Conservation (phyloP, 202 grass and related monocot species). For the Alloteropsis angusta region DNA sequence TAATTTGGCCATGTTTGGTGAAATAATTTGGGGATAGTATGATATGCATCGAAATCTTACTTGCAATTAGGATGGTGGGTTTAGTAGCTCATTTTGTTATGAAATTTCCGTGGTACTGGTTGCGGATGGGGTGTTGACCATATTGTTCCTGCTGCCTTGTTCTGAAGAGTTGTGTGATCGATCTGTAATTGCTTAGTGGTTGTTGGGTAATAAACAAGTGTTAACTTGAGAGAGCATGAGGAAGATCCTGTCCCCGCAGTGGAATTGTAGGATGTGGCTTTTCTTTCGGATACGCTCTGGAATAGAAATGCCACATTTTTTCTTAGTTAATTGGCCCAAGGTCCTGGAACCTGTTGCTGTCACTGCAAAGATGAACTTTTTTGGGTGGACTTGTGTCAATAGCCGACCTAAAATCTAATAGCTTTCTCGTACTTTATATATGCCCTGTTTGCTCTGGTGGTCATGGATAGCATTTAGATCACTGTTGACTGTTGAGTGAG, state of each 20-base stretch:
- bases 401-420: neutral
- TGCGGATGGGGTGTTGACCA: neutral
- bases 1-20: neutral
- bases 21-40: neutral
- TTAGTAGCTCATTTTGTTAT: neutral
- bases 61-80: neutral
- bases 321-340: neutral
- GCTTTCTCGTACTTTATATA: neutral
- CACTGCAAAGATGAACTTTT: neutral
- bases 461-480: neutral
- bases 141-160: neutral
- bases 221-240: too few relatives aligned
- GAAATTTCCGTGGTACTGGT: neutral
- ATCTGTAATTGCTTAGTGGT: too few relatives aligned
- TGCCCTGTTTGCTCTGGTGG: too few relatives aligned
- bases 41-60: neutral
- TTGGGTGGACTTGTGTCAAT: neutral
- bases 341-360: neutral
- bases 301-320: neutral
- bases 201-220: neutral
- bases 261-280: neutral
- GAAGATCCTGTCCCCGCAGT: too few relatives aligned
- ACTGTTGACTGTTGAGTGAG: neutral
- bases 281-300: neutral
- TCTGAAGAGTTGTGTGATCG: too few relatives aligned